A percentile compares a stretch with the other conserved stretches of the same genome.
phyloP scores from a whole-genome alignment of 2,329 filamentous ascomycete species.

The Uncinocarpus reesii region DNA sequence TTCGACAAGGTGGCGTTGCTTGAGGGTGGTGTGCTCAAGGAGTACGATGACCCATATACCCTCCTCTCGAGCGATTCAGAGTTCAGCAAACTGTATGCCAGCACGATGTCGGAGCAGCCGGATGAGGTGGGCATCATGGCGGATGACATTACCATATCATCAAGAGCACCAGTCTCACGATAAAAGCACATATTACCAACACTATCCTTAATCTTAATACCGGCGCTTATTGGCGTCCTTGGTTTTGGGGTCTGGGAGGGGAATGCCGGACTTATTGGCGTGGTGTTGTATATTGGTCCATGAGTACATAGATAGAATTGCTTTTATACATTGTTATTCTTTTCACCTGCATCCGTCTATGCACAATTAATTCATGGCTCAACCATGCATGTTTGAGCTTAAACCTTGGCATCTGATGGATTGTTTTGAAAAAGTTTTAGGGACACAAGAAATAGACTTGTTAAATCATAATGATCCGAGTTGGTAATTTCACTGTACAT shows the following conservation, averaged over 20 bases:
- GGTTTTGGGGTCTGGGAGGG: neutral
- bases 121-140: constrained; percentile 14
- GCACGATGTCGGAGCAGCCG: constrained; percentile 17
- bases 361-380: too few species aligned
- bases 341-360: too few species aligned
- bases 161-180: constrained; percentile 1
- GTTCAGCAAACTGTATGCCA: constrained; percentile 29
- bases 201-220: neutral
- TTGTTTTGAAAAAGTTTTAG: too few species aligned
- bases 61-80: constrained; percentile 27
- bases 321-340: neutral
- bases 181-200: neutral
- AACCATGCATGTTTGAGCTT: too few species aligned
- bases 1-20: constrained; percentile 32
- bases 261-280: neutral
- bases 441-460: too few species aligned
- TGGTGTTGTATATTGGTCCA: constrained; percentile 4
- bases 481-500: too few species aligned
- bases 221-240: neutral
- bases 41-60: constrained; percentile 28
- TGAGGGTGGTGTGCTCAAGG: constrained; percentile 29
- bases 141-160: constrained; percentile 13
- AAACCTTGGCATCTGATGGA: too few species aligned
- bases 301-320: constrained; percentile 6
- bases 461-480: too few species aligned